Evolutionary conservation across 2,329 filamentous ascomycete genomes (phyloP).

Genomic region (Colletotrichum zoysiae): DNA sequence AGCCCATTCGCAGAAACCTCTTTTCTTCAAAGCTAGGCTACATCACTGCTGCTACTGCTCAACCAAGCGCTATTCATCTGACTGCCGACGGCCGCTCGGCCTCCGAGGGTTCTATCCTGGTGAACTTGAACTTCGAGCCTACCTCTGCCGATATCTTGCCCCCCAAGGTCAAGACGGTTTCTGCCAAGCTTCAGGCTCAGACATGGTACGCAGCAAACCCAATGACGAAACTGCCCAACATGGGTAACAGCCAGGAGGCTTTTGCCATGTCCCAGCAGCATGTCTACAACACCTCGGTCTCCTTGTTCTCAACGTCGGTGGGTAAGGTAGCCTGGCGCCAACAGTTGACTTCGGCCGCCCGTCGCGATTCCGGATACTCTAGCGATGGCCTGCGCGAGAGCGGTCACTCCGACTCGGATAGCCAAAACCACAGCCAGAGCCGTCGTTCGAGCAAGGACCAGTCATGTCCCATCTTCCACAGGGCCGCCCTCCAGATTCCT

Average conservation of each 20-base stretch:
- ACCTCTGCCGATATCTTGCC: slow-evolving; percentile 56
- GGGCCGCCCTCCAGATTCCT: slow-evolving; percentile 60
- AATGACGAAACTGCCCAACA: slow-evolving; percentile 62
- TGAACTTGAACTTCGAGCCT: slow-evolving; percentile 64
- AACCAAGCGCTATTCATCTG: slow-evolving; percentile 64
- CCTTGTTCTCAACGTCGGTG: slow-evolving; percentile 54
- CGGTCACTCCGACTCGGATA: slow-evolving; percentile 52
- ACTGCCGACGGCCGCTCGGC: slow-evolving; percentile 61
- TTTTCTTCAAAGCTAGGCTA: slow-evolving; percentile 64
- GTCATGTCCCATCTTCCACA: slow-evolving; percentile 54
- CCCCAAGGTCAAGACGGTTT: slow-evolving; percentile 62
- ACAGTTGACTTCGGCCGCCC: slow-evolving; percentile 48
- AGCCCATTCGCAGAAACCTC: slow-evolving; percentile 66
- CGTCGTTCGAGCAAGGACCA: slow-evolving; percentile 31
- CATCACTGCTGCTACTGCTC: slow-evolving; percentile 59
- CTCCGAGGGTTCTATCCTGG: slow-evolving; percentile 56
- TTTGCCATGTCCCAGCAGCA: slow-evolving; percentile 49
- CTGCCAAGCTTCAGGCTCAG: slow-evolving; percentile 64
- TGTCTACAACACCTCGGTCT: slow-evolving; percentile 60
- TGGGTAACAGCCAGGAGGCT: slow-evolving; percentile 60
- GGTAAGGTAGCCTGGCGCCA: slow-evolving; percentile 58
- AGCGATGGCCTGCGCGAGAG: slow-evolving; percentile 55
- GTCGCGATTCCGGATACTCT: slow-evolving; percentile 68
- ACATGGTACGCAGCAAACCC: slow-evolving; percentile 65
- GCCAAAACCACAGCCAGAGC: slow-evolving; percentile 42